phyloP scores from a whole-genome alignment of 1,284 basidiomycete genomes.

The Ustilago cynodontis region DNA sequence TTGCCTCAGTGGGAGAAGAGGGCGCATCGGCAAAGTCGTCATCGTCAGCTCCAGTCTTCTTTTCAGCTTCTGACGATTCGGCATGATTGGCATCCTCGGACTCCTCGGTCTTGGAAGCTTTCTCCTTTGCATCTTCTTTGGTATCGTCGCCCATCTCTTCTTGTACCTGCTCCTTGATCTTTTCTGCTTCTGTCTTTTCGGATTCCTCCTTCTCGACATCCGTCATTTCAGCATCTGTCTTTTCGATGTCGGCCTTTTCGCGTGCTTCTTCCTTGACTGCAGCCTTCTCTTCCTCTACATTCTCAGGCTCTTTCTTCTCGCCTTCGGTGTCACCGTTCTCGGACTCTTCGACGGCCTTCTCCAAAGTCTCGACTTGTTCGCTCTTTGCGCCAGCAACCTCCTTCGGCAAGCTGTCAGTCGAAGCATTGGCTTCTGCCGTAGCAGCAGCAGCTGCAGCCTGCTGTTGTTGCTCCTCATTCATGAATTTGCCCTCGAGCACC shows the following conservation, averaged over 20 bases:
- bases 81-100: conserved; percentile 5
- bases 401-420: conserved; percentile 24
- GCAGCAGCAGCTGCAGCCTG: neutral
- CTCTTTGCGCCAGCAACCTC: conserved; percentile 21
- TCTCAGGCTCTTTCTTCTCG: conserved; percentile 19
- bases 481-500: conserved; percentile 66
- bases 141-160: conserved; percentile 17
- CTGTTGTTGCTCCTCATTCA: conserved; percentile 45
- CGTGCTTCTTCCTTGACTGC: neutral
- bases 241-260: conserved; percentile 1
- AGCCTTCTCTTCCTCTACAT: conserved; percentile 5
- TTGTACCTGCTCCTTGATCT: conserved; percentile 39
- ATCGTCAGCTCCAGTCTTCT: conserved; percentile 24
- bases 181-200: conserved; percentile 35
- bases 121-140: neutral
- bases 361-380: conserved; percentile 31
- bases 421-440: conserved; percentile 18
- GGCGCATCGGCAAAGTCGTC: conserved; percentile 50
- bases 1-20: conserved; percentile 28
- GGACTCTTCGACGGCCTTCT: conserved; percentile 40
- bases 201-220: conserved; percentile 10
- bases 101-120: neutral
- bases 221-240: neutral
- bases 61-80: conserved; percentile 13
- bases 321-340: conserved; percentile 9